A percentile compares a stretch with the other conserved stretches of the same genome.
phyloP scores from a whole-genome alignment of 495 filamentous ascomycete species.

The Penicillium lagena region DNA sequence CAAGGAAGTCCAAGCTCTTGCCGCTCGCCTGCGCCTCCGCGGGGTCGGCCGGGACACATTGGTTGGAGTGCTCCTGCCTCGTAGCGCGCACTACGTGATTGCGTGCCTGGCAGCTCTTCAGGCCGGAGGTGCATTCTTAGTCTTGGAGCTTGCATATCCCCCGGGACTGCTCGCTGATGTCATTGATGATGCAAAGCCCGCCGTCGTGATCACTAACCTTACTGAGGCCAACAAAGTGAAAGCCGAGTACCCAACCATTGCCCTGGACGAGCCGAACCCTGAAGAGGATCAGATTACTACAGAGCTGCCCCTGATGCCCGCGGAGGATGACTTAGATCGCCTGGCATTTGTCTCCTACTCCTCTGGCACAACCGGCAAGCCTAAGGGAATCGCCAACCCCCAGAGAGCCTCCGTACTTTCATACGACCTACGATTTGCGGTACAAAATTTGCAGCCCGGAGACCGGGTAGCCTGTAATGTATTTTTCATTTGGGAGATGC shows the following conservation, averaged over 20 bases:
- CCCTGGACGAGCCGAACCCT: constrained; percentile 42
- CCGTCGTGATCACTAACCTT: constrained; percentile 52
- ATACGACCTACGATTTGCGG: constrained; percentile 55
- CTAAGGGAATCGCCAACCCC: constrained; percentile 65
- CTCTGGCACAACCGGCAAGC: constrained; percentile 60
- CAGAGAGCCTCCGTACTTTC: constrained; percentile 60
- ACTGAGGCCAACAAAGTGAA: constrained; percentile 51
- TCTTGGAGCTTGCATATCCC: constrained; percentile 64
- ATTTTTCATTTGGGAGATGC: constrained; percentile 70
- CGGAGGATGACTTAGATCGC: constrained; percentile 55
- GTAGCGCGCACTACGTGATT: constrained; percentile 65
- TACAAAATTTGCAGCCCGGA: constrained; percentile 55
- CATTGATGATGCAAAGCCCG: constrained; percentile 56
- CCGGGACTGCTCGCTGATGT: constrained; percentile 58
- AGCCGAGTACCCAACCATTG: constrained; percentile 45
- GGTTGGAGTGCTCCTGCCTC: constrained; percentile 59
- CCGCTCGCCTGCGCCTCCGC: constrained; percentile 46
- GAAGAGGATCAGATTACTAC: constrained; percentile 31
- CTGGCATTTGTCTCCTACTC: constrained; percentile 63
- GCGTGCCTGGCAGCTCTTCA: constrained; percentile 60
- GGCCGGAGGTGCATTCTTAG: constrained; percentile 64
- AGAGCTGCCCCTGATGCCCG: constrained; percentile 36
- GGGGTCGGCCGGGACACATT: constrained; percentile 56
- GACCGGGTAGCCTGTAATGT: constrained; percentile 70
- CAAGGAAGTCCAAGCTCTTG: constrained; percentile 46